Percentiles rank a stretch among this genome's conserved stretches.
Conservation (phyloP, 75 land plant genomes). For the Pinus taeda region DNA sequence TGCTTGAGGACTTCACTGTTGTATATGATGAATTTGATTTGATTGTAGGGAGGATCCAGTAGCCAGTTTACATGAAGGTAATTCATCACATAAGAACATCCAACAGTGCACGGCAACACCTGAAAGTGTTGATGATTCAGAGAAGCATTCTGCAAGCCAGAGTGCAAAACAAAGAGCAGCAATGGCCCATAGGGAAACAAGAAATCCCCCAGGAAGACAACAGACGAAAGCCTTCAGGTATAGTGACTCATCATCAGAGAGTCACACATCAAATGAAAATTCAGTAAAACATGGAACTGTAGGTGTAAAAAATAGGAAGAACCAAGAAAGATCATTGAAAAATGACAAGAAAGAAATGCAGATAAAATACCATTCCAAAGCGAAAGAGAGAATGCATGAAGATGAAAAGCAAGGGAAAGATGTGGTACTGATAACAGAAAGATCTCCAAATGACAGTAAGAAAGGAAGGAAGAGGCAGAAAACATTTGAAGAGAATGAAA, state of each 20-base stretch:
- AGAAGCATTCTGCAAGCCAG: neutral
- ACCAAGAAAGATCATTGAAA: neutral
- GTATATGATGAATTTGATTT: neutral
- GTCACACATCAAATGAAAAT: neutral
- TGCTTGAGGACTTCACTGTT: neutral
- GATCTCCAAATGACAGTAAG: neutral
- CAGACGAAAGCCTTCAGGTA: conserved; percentile 6
- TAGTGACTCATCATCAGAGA: conserved; percentile 16
- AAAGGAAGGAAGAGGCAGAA: conserved; percentile 7
- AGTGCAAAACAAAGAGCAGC: neutral
- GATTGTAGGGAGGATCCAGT: neutral
- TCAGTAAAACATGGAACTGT: neutral
- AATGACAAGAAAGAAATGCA: neutral
- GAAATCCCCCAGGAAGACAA: conserved; percentile 5
- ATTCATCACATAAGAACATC: neutral
- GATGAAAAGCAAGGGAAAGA: neutral
- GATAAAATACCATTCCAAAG: too few relatives aligned
- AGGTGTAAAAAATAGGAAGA: neutral
- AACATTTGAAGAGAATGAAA: neutral
- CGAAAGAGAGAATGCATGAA: neutral
- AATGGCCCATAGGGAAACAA: neutral
- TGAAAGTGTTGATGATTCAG: neutral
- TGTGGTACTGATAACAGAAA: neutral
- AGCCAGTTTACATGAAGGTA: neutral
- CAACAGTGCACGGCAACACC: neutral